These are phyloP conservation scores for Hypomyces perniciosus DNA, from an alignment of 2,329 filamentous ascomycete genomes.

Conservation along the genomic window DNA sequence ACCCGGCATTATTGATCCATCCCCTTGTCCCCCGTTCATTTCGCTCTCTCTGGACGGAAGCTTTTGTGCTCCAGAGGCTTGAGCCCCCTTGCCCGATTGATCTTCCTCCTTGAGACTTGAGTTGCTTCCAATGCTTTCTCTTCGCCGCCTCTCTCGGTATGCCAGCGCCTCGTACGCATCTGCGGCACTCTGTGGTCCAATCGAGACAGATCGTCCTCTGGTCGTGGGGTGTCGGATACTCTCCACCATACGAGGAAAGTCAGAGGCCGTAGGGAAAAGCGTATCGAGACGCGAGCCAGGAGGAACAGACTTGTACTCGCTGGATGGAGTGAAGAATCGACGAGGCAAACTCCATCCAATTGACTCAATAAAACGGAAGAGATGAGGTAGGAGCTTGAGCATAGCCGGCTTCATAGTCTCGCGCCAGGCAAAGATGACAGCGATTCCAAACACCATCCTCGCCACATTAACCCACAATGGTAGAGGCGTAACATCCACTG, in stretches of 20 bases:
- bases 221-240: slow-evolving; percentile 68
- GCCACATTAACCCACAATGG: slow-evolving; percentile 58
- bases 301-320: slow-evolving; percentile 80
- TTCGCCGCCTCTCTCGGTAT: slow-evolving; percentile 64
- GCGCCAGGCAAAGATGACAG: slow-evolving; percentile 83
- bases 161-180: slow-evolving; percentile 95
- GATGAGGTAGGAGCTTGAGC: slow-evolving; percentile 69
- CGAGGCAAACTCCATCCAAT: slow-evolving; percentile 75
- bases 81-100: slow-evolving; percentile 32
- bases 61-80: slow-evolving; percentile 40
- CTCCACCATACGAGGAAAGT: slow-evolving; percentile 75
- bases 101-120: slow-evolving; percentile 38
- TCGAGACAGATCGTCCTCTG: slow-evolving; percentile 73
- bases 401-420: slow-evolving; percentile 81
- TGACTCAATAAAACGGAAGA: slow-evolving; percentile 81
- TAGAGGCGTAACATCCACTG: slow-evolving; percentile 60
- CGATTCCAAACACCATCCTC: slow-evolving; percentile 72
- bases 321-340: slow-evolving; percentile 85
- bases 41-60: slow-evolving; percentile 57
- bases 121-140: slow-evolving; percentile 51
- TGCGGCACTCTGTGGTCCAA: slow-evolving; percentile 91
- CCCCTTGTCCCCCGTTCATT: slow-evolving; percentile 65
- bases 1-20: slow-evolving; percentile 33
- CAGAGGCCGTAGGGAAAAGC: slow-evolving; percentile 81
- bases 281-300: slow-evolving; percentile 68